A percentile compares a stretch with the other conserved stretches of the same genome.
Evolutionary conservation across 108 stramenopile genomes (phyloP).

Genomic region (Nitzschia putrida): DNA sequence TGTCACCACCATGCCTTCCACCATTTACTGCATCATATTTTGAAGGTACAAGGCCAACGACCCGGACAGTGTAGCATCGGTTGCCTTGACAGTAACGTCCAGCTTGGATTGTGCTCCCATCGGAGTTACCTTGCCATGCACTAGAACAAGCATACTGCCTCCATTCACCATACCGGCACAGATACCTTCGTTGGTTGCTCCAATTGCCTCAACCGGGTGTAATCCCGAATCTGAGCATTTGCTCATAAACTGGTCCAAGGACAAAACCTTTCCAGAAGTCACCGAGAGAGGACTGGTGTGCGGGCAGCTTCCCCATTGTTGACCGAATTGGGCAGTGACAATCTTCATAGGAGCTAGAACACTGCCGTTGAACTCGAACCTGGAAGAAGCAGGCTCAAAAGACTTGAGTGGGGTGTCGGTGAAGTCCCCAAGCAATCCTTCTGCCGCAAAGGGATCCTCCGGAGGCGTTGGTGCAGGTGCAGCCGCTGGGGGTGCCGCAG

Average conservation of each 20-base stretch:
- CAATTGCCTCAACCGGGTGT: conserved; percentile 86
- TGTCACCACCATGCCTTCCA: neutral
- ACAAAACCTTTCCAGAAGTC: conserved; percentile 38
- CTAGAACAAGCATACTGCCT: conserved; percentile 60
- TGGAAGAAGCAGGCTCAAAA: conserved; percentile 43
- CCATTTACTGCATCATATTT: conserved; percentile 46
- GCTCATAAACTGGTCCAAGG: conserved; percentile 65
- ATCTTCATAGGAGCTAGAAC: conserved; percentile 78
- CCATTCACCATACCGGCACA: conserved; percentile 81
- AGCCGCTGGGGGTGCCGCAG: conserved; percentile 17
- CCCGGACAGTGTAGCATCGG: conserved; percentile 65
- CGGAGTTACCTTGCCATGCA: conserved; percentile 83
- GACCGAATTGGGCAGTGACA: conserved; percentile 89
- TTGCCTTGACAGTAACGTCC: conserved; percentile 80
- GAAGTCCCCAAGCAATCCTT: conserved; percentile 62
- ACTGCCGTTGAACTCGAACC: conserved; percentile 77
- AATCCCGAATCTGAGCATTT: conserved; percentile 51
- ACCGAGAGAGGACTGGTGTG: conserved; percentile 59
- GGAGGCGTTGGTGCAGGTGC: conserved; percentile 49
- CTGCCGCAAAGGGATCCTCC: conserved; percentile 76
- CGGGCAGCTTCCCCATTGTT: conserved; percentile 80
- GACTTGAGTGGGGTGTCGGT: conserved; percentile 59
- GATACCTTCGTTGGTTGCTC: conserved; percentile 85
- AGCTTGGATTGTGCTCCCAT: conserved; percentile 52
- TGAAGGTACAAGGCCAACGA: conserved; percentile 77